A percentile compares a stretch with the other conserved stretches of the same genome.
These are phyloP conservation scores for Globisporangium paroecandrum DNA, from an alignment of 352 stramenopile genomes.

Conservation along the genomic window DNA sequence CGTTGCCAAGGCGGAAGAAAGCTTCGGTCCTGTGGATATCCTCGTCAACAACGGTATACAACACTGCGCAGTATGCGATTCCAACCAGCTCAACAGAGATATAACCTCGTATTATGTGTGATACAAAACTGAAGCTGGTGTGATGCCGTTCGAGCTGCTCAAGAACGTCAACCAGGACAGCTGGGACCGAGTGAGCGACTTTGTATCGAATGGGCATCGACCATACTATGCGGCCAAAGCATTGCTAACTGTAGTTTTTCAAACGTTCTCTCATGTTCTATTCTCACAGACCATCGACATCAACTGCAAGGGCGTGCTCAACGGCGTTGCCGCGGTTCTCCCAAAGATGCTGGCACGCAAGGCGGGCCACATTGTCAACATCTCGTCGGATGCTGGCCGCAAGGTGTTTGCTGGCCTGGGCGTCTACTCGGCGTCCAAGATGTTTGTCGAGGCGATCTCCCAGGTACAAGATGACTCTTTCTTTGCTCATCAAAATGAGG, in stretches of 20 bases:
- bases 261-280: background rate
- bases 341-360: conserved; percentile 74
- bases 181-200: conserved; percentile 59
- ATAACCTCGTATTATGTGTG: background rate
- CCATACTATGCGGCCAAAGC: no score
- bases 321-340: conserved; percentile 78
- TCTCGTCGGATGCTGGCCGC: conserved; percentile 81
- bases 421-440: conserved; percentile 90
- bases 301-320: conserved; percentile 91
- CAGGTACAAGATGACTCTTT: conserved; percentile 27
- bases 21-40: conserved; percentile 79
- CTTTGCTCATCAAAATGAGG: background rate
- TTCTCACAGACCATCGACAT: conserved; percentile 80
- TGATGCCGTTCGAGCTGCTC: conserved; percentile 92
- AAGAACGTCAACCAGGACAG: conserved; percentile 89
- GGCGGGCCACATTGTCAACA: conserved; percentile 82
- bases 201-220: background rate
- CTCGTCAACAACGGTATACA: conserved; percentile 85
- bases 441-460: conserved; percentile 90
- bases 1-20: conserved; percentile 49
- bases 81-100: background rate
- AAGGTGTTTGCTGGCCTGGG: conserved; percentile 82
- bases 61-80: background rate
- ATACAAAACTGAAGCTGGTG: conserved; percentile 47
- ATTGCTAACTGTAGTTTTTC: no score